Base-by-base conservation (phyloP, 306 rosid genomes). In the Echinosophora koreensis region DNA sequence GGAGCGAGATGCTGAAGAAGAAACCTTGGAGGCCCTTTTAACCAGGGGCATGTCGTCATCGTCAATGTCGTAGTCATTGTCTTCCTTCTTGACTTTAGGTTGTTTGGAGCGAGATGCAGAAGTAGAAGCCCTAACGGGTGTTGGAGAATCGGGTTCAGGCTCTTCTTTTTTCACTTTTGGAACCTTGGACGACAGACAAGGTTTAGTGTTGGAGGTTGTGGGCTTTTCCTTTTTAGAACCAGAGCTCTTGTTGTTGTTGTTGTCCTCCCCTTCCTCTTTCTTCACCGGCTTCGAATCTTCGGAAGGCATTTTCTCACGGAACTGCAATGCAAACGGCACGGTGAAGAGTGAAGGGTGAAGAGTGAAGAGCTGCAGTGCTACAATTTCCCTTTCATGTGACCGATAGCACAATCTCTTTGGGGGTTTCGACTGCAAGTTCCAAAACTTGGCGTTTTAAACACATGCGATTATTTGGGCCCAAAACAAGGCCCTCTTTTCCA, bases 131-230 rank as follows among this genome's bases (percentile, higher is more conserved):
- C 83, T 71, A 15, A 64, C 22, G 60, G 80, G 55, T 69, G 47
- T 74, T 3, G 71, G 83, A 60, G 75, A 78, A 34, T 66, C 69
- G 34, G 54, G 63, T 30, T 32, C 55, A 5, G 66, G 6, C 27
- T 77, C 89, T 68, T 85, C 87, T 55, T 89, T 84, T 84, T 91
- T 89, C 30, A 87, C 80, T 69, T 81, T 91, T 6, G 82, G 7
- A 61, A 39, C 32, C 67, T 79, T 86, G 2, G 85, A 51, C 5
- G 42, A 38, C 42, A 61, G 81, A 30, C 63, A 79, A 32, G 82
- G 37, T 73, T 87, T 88, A 18, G 64, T 68, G 46, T 77, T 86
- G 16, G 75, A 65, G 68, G 8, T 86, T 37, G 67, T 5, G 18
- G 17, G 50, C 13, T 77, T 69, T 52, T 69, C 52, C 13, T 79